These are phyloP conservation scores for Diaporthe citriasiana DNA, from an alignment of 2,329 filamentous ascomycete species.

Conservation along the genomic window DNA sequence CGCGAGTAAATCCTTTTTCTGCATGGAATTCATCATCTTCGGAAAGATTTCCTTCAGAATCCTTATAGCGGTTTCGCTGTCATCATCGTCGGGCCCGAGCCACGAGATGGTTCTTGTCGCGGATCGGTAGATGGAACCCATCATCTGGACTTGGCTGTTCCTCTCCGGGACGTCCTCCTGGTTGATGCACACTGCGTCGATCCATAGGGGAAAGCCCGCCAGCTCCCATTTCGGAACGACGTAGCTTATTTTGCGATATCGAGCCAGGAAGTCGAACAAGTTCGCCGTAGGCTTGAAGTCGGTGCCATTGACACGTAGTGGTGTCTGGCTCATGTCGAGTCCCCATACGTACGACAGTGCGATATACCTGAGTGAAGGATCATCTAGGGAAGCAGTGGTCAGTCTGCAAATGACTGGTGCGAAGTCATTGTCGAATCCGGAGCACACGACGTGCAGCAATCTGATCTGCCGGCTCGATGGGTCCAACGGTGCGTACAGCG, in stretches of 20 bases:
- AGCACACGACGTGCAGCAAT: slow-evolving; percentile 5
- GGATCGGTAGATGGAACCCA: slow-evolving; percentile 5
- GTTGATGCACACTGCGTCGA: slow-evolving; percentile 26
- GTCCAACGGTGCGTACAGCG: neutral
- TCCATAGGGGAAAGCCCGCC: slow-evolving; percentile 53
- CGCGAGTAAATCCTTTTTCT: neutral
- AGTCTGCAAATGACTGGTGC: neutral
- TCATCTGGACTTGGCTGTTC: slow-evolving; percentile 20
- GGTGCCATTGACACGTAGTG: neutral
- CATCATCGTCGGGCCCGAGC: neutral
- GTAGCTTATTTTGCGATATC: slow-evolving; percentile 10
- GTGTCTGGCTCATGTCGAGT: neutral
- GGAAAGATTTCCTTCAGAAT: neutral
- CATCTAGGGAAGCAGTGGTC: neutral
- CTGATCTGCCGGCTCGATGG: slow-evolving; percentile 3
- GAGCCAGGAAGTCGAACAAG: slow-evolving; percentile 3
- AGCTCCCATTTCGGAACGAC: slow-evolving; percentile 10
- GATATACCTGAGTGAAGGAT: neutral
- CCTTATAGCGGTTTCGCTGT: neutral
- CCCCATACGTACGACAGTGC: slow-evolving; percentile 20
- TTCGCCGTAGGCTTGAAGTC: neutral
- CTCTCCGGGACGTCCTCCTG: slow-evolving; percentile 16
- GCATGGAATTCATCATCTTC: neutral
- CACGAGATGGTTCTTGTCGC: neutral
- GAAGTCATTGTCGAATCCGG: neutral